These are phyloP conservation scores for Anaeromyces robustus DNA, from an alignment of 192 early-diverging fungal species.

Conservation along the genomic window DNA sequence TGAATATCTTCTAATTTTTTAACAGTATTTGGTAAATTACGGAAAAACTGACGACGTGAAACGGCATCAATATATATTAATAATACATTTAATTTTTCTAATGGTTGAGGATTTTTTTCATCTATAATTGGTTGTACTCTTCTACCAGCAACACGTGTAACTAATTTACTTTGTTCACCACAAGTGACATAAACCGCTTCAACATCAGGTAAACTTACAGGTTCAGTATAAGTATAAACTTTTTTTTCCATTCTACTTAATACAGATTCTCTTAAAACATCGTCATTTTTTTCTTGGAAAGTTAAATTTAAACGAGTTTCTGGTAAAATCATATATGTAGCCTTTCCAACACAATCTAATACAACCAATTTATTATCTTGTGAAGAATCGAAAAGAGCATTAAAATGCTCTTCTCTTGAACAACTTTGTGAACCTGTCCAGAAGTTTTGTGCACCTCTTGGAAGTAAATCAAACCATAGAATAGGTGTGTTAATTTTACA, in stretches of 20 bases:
- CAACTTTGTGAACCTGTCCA: slow-evolving; percentile 27
- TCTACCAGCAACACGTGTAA: not conserved
- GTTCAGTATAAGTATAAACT: not conserved
- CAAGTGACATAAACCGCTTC: not conserved
- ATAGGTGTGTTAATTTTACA: not conserved
- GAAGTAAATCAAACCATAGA: slow-evolving; percentile 22
- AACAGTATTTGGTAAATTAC: slow-evolving; percentile 26
- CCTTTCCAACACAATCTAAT: not conserved
- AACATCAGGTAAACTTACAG: not conserved
- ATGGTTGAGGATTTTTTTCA: not conserved
- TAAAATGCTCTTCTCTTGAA: not conserved
- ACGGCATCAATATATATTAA: slow-evolving; percentile 33
- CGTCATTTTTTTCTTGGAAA: not conserved
- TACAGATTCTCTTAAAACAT: not conserved
- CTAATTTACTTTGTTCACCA: not conserved
- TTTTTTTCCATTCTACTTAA: not conserved
- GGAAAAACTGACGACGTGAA: slow-evolving; percentile 31
- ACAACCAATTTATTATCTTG: not conserved
- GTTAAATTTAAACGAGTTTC: not conserved
- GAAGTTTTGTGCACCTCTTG: slow-evolving; percentile 34
- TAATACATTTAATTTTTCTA: slow-evolving; percentile 24
- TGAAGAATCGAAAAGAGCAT: not conserved
- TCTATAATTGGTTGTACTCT: not conserved
- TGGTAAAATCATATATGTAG: not conserved
- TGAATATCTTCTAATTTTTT: slow-evolving; percentile 12